phyloP scores from a whole-genome alignment of 2,329 filamentous ascomycete genomes.

The Incumbomyces delicatus region DNA sequence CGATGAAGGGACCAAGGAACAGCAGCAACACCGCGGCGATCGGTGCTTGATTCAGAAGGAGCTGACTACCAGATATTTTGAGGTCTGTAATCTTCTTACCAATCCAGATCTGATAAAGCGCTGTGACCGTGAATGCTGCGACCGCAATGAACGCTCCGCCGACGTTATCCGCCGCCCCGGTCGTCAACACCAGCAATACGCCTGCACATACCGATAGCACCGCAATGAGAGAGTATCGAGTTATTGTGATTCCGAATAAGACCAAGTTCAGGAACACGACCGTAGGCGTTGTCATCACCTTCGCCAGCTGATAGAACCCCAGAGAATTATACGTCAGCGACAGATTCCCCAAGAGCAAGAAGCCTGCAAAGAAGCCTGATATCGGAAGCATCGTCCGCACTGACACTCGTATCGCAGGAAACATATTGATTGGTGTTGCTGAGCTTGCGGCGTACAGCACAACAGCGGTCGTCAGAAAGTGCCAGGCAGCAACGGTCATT shows the following conservation, averaged over 20 bases:
- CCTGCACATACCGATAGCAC: neutral
- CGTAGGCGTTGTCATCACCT: constrained; percentile 12
- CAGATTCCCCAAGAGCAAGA: constrained; percentile 10
- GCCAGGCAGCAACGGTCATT: constrained; percentile 6
- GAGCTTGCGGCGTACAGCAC: constrained; percentile 1
- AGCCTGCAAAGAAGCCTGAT: constrained; percentile 8
- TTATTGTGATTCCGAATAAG: constrained; percentile 1
- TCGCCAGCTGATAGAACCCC: constrained; percentile 10
- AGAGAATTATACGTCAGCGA: constrained; percentile 9
- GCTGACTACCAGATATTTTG: constrained; percentile 6
- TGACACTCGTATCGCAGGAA: constrained; percentile 4
- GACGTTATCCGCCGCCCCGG: neutral
- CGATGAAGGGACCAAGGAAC: no score
- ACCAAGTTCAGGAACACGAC: constrained; percentile 9
- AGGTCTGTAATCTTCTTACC: constrained; percentile 11
- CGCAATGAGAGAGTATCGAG: neutral
- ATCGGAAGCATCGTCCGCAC: constrained; percentile 7
- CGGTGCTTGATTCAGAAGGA: constrained; percentile 11
- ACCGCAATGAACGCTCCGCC: constrained; percentile 6
- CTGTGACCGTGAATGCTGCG: constrained; percentile 9
- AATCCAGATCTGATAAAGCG: constrained; percentile 12
- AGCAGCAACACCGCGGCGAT: neutral
- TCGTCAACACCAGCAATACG: neutral
- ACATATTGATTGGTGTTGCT: constrained; percentile 2
- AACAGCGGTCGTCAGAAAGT: constrained; percentile 8